phyloP scores from a whole-genome alignment of 2,329 filamentous ascomycete genomes.

The Fusarium cicatricum region DNA sequence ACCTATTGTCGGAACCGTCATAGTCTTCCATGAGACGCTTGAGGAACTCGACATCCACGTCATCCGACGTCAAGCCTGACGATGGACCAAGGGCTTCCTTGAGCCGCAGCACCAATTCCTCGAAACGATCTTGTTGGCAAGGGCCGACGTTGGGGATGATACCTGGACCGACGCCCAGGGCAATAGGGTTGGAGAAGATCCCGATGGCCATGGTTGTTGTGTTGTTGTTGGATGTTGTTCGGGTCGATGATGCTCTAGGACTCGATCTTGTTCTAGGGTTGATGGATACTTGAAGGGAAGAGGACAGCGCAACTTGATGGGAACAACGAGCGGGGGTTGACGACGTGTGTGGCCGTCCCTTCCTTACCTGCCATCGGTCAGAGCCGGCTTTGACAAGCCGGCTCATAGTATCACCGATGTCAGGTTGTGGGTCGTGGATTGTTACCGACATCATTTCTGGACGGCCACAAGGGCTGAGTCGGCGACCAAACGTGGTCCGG shows the following conservation, averaged over 20 bases:
- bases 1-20: constrained; percentile 72
- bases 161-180: constrained; percentile 25
- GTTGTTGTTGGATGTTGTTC: constrained; percentile 22
- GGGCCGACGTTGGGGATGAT: constrained; percentile 34
- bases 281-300: constrained; percentile 23
- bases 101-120: constrained; percentile 76
- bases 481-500: constrained; percentile 35
- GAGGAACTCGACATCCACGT: constrained; percentile 79
- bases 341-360: constrained; percentile 31
- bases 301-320: constrained; percentile 40
- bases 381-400: constrained; percentile 36
- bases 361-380: constrained; percentile 40
- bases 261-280: constrained; percentile 7
- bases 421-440: constrained; percentile 39
- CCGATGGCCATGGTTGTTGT: constrained; percentile 48
- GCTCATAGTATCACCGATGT: constrained; percentile 43
- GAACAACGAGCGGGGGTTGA: constrained; percentile 38
- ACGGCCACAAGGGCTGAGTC: constrained; percentile 30
- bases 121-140: constrained; percentile 61
- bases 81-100: constrained; percentile 79
- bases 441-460: constrained; percentile 32
- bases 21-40: constrained; percentile 79
- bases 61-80: constrained; percentile 82
- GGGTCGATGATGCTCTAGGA: constrained; percentile 15
- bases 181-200: constrained; percentile 40